phyloP scores from a whole-genome alignment of 306 rosid genomes.

The Carpinus fangiana region DNA sequence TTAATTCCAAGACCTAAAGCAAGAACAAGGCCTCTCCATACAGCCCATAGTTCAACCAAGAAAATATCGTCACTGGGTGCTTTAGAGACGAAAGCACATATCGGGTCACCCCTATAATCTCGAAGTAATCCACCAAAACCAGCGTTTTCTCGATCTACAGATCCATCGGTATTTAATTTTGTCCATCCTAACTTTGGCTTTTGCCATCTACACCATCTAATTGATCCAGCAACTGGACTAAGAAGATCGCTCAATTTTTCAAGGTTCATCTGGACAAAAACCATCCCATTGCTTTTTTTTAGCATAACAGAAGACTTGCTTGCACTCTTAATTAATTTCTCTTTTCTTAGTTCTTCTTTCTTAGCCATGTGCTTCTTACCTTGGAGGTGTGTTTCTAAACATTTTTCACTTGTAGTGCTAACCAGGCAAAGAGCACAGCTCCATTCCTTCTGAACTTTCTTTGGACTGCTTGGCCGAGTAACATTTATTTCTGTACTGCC shows the following conservation, averaged over 20 bases:
- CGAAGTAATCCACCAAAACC: conserved; percentile 64
- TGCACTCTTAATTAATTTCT: conserved; percentile 19
- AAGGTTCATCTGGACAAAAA: conserved; percentile 32
- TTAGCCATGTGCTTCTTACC: conserved; percentile 54
- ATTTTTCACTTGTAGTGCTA: conserved; percentile 42
- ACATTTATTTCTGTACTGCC: conserved; percentile 17
- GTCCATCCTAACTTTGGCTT: conserved; percentile 60
- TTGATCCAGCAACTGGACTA: conserved; percentile 38
- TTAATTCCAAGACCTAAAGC: background rate
- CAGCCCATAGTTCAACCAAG: conserved; percentile 30
- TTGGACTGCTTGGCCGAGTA: conserved; percentile 21
- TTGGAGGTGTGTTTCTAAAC: conserved; percentile 42
- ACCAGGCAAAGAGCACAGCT: conserved; percentile 63
- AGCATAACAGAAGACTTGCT: background rate
- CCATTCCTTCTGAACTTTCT: conserved; percentile 60
- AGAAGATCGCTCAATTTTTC: conserved; percentile 13
- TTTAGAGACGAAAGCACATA: conserved; percentile 62
- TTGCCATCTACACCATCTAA: conserved; percentile 45
- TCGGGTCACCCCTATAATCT: conserved; percentile 40
- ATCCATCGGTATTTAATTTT: conserved; percentile 70
- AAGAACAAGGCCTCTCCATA: conserved; percentile 23
- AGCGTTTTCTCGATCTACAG: conserved; percentile 36
- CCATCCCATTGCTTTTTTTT: conserved; percentile 39
- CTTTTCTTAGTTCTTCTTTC: conserved; percentile 25
- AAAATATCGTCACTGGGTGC: conserved; percentile 35